Evolutionary conservation across 2,329 filamentous ascomycete species (phyloP).

Genomic region (Nemania sp.): DNA sequence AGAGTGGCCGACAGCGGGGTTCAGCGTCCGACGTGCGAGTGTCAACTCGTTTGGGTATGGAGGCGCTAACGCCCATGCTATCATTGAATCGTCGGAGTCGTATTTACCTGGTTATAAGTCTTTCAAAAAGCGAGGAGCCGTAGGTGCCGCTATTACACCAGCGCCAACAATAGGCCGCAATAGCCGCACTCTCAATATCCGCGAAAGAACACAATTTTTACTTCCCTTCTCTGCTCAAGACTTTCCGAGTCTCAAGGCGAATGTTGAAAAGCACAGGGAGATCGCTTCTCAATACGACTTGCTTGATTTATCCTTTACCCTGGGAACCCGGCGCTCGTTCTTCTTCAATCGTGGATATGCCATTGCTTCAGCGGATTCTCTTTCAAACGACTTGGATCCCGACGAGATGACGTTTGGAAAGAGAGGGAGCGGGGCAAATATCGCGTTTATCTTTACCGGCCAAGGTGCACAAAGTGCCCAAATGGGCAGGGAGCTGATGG

Average conservation of each 20-base stretch:
- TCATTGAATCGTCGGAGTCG: conserved; percentile 23
- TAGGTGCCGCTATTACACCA: neutral
- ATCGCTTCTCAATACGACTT: conserved; percentile 22
- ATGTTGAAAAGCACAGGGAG: conserved; percentile 16
- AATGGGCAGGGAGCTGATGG: conserved; percentile 55
- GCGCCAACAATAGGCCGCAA: neutral
- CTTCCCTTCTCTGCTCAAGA: conserved; percentile 32
- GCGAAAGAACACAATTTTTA: conserved; percentile 17
- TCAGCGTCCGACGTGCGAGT: conserved; percentile 21
- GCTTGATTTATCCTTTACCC: conserved; percentile 25
- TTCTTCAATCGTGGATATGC: conserved; percentile 23
- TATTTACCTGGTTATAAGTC: conserved; percentile 26
- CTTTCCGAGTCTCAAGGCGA: conserved; percentile 24
- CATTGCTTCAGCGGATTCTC: conserved; percentile 4
- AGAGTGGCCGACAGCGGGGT: conserved; percentile 15
- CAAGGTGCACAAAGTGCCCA: conserved; percentile 36
- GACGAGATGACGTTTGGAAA: conserved; percentile 17
- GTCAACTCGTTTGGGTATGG: conserved; percentile 38
- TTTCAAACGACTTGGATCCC: conserved; percentile 2
- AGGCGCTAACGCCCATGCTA: conserved; percentile 35
- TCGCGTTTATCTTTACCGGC: conserved; percentile 34
- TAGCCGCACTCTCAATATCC: conserved; percentile 18
- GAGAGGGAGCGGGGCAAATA: neutral
- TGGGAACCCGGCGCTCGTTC: conserved; percentile 24
- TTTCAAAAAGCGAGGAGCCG: conserved; percentile 13